Evolutionary conservation across 2,329 filamentous ascomycete genomes (phyloP).

Genomic region (Epichloe amarillans): DNA sequence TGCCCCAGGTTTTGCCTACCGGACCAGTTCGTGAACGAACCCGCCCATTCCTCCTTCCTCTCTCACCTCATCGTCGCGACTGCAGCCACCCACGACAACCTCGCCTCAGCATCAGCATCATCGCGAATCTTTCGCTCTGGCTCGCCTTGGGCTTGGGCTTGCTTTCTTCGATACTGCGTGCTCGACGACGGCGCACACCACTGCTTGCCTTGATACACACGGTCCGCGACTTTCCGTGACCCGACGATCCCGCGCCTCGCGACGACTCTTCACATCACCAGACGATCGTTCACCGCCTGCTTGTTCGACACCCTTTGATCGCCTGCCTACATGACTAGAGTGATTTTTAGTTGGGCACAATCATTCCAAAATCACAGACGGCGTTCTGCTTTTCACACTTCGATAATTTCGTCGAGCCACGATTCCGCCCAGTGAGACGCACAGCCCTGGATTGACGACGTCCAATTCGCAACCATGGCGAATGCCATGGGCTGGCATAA

Average conservation of each 20-base stretch:
- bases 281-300: not conserved
- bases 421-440: conserved; percentile 2
- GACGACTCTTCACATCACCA: not conserved
- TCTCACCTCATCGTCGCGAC: not conserved
- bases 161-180: not conserved
- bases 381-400: not conserved
- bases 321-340: not conserved
- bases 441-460: conserved; percentile 35
- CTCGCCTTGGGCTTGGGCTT: not conserved
- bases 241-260: not conserved
- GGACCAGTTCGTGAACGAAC: not conserved
- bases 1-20: conserved; percentile 3
- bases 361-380: not conserved
- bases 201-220: not conserved
- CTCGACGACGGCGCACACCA: not conserved
- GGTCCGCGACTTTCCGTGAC: not conserved
- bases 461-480: conserved; percentile 41
- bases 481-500: conserved; percentile 60
- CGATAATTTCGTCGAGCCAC: not conserved
- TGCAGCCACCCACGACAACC: not conserved
- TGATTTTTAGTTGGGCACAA: not conserved
- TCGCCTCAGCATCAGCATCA: not conserved
- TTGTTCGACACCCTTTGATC: not conserved
- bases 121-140: not conserved
- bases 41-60: not conserved